These are phyloP conservation scores for Erythrobasidium yunnanense DNA, from an alignment of 768 basidiomycete species.

Conservation along the genomic window DNA sequence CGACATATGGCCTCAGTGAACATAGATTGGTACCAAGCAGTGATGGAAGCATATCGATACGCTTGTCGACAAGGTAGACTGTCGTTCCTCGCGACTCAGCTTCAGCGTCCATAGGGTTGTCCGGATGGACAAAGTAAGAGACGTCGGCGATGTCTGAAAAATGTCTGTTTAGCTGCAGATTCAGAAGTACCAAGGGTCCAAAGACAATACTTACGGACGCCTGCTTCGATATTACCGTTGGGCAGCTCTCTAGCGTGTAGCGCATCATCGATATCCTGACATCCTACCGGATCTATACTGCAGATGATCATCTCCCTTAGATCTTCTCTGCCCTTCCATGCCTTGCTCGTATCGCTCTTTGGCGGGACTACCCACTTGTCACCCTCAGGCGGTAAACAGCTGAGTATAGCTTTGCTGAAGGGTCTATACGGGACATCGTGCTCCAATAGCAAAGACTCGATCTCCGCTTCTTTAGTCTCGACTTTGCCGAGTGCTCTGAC, in stretches of 20 bases:
- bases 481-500: conserved; percentile 81
- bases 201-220: conserved; percentile 67
- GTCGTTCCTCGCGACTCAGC: conserved; percentile 93
- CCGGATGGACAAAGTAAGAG: conserved; percentile 83
- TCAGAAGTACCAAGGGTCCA: not conserved
- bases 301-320: conserved; percentile 74
- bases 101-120: conserved; percentile 91
- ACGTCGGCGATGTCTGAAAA: conserved; percentile 88
- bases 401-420: conserved; percentile 87
- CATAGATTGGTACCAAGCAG: conserved; percentile 92
- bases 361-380: conserved; percentile 84
- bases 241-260: conserved; percentile 75
- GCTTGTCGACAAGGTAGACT: conserved; percentile 94
- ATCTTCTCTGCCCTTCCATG: conserved; percentile 80
- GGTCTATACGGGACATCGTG: conserved; percentile 93
- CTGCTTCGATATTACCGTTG: conserved; percentile 91
- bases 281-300: conserved; percentile 97
- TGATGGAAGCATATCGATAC: conserved; percentile 93
- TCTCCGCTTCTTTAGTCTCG: conserved; percentile 90
- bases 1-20: conserved; percentile 80
- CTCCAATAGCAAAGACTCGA: conserved; percentile 82
- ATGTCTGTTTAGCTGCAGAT: not conserved
- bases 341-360: conserved; percentile 48
- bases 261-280: conserved; percentile 97
- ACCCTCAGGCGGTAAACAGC: conserved; percentile 79